phyloP scores from a whole-genome alignment of 257 asterid species.

The Gardenia jasminoides region DNA sequence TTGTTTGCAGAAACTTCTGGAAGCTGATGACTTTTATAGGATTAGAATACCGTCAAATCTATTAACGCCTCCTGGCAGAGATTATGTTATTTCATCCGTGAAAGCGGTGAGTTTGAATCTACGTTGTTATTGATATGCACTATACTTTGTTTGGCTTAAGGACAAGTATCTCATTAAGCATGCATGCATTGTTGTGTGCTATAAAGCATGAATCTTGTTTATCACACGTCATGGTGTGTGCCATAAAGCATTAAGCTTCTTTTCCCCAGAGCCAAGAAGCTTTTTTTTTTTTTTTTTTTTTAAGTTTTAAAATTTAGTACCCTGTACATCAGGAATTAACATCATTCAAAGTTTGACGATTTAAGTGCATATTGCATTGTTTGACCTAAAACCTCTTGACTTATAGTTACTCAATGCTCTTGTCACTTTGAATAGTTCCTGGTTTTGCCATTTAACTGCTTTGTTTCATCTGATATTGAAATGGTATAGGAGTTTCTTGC shows the following conservation, averaged over 20 bases:
- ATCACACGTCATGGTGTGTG: not conserved
- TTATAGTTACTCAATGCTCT: not conserved
- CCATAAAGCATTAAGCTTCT: not conserved
- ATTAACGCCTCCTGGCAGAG: constrained; percentile 71
- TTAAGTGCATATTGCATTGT: not conserved
- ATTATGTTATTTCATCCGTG: constrained; percentile 69
- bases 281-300: not conserved
- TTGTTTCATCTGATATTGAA: not conserved
- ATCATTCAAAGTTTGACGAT: not conserved
- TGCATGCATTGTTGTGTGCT: not conserved
- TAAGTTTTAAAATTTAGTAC: not conserved
- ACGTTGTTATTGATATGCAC: not conserved
- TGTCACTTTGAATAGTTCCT: not conserved
- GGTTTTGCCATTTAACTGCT: not conserved
- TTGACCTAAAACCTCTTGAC: not conserved
- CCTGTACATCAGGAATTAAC: not conserved
- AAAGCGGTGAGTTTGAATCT: constrained; percentile 69
- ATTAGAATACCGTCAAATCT: constrained; percentile 81
- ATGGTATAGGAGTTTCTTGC: not conserved
- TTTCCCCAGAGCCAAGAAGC: not conserved
- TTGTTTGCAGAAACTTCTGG: constrained; percentile 68
- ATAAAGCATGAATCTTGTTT: not conserved
- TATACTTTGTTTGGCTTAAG: not conserved
- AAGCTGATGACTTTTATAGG: constrained; percentile 83
- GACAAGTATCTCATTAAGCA: not conserved